These are phyloP conservation scores for Arthrobotrys megalospora DNA, from an alignment of 2,329 filamentous ascomycete species.

Conservation along the genomic window DNA sequence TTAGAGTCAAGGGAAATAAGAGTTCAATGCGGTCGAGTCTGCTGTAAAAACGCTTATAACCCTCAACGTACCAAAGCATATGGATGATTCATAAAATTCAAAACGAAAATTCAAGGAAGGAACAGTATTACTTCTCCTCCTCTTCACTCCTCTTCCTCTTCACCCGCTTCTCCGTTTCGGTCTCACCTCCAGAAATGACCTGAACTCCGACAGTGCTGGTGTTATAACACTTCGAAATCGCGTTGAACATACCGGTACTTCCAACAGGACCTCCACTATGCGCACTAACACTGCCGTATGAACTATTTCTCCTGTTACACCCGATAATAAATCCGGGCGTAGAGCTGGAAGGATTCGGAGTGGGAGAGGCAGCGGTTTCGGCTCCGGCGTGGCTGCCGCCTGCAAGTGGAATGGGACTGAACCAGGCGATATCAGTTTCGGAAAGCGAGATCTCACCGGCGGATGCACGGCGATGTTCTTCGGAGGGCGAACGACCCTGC, in stretches of 20 bases:
- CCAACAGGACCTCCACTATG: constrained; percentile 2
- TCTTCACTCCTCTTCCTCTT: background rate
- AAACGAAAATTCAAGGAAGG: background rate
- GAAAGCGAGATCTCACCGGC: constrained; percentile 29
- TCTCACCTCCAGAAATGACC: background rate
- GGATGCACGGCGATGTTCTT: constrained; percentile 27
- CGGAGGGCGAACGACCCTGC: constrained; percentile 21
- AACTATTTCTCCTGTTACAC: constrained; percentile 1
- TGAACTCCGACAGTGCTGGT: background rate
- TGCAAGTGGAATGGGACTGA: constrained; percentile 3
- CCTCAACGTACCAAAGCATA: background rate
- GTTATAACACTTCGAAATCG: constrained; percentile 7
- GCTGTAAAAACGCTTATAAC: constrained; percentile 6
- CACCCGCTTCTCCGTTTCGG: background rate
- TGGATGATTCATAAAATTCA: background rate
- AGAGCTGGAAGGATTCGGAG: background rate
- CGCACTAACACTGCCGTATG: background rate
- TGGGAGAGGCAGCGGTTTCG: background rate
- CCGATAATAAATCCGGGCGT: background rate
- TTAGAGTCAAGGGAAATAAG: background rate
- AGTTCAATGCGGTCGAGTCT: constrained; percentile 3
- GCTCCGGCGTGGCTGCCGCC: background rate
- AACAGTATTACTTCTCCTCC: constrained; percentile 3
- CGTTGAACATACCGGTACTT: constrained; percentile 10
- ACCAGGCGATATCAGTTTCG: constrained; percentile 21